Base-by-base conservation (phyloP, 345 rosid species). In the Raphanus sativus region DNA sequence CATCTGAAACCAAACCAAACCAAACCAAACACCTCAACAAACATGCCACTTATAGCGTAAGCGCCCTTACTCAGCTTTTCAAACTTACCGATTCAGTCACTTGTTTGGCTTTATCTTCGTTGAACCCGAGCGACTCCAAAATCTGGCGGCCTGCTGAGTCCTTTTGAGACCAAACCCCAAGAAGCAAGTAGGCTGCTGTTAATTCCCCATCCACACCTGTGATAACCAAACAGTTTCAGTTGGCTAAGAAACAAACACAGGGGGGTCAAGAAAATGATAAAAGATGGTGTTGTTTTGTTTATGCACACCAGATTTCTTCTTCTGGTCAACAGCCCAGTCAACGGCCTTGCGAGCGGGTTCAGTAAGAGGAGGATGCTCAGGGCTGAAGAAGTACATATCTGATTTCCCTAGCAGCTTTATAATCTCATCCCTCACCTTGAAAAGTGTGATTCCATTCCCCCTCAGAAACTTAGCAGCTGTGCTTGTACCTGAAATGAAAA, bases 281-380 rank as follows among this genome's bases (percentile, higher is more conserved):
- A 58, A 8, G 60, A 33, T 33, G 36, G 36, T 45, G 71, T 21
- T 21, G 34, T 56, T 30, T 24, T 56, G 62, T 40, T 28, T 56
- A 69, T 63, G 50, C 82, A 55, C 59, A 94, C 98, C 97, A 86
- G 98, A 89, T 84, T 90, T 94, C 15, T 84, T 77, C 80, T 90
- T 94, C 83, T 88, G 92, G 40, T 92, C 87, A n/a, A 89, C 56
- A 74, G 97, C 98, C 97, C 92, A 88, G 70, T 87, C 94, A 80
- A 94, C 89, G 71, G 84, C 97, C 72, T 84, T 86, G 81, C 84
- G 97, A 65, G 97, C 97, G 15, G 84, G 98, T 80, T 84, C 89
- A 0, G 98, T 92, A 68, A 90, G 75, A 50, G 98, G 97, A 70
- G 97, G 97, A 81, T 84, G 88, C 91, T 87, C 93, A 3, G 97